Percentiles rank a stretch among this genome's conserved stretches.
phyloP scores from a whole-genome alignment of 805 yeast species.

The Candida alai region DNA sequence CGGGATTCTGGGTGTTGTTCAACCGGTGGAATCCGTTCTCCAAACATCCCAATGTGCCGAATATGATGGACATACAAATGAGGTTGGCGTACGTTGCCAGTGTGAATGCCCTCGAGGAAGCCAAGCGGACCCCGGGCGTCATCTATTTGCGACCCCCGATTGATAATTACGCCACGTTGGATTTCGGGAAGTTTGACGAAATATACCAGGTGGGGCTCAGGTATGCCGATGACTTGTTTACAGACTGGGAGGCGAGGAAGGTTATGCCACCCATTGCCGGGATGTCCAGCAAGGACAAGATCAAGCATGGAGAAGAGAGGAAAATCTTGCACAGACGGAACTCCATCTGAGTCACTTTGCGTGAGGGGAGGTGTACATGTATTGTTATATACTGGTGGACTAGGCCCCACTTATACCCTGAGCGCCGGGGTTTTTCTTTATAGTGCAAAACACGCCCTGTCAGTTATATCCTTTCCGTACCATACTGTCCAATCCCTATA shows the following conservation, averaged over 20 bases:
- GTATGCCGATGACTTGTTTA: constrained; percentile 61
- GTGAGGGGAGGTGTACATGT: too few species aligned
- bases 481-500: constrained; percentile 60
- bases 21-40: constrained; percentile 91
- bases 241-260: constrained; percentile 48
- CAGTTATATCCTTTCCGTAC: constrained; percentile 68
- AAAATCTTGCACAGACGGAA: constrained; percentile 50
- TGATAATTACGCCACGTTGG: constrained; percentile 86
- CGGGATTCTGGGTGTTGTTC: constrained; percentile 87
- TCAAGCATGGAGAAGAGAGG: constrained; percentile 16
- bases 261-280: constrained; percentile 65
- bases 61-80: constrained; percentile 91
- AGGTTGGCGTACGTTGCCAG: constrained; percentile 92
- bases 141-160: constrained; percentile 91
- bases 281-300: constrained; percentile 17
- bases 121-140: constrained; percentile 81
- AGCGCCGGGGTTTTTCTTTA: too few species aligned
- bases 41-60: constrained; percentile 81
- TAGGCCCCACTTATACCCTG: too few species aligned
- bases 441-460: constrained; percentile 42
- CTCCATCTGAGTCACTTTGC: too few species aligned
- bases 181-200: constrained; percentile 88
- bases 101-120: constrained; percentile 86
- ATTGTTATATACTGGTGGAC: too few species aligned
- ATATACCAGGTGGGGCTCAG: constrained; percentile 75